Evolutionary conservation across 2,329 filamentous ascomycete species (phyloP).

Genomic region (Daldinia sp.): DNA sequence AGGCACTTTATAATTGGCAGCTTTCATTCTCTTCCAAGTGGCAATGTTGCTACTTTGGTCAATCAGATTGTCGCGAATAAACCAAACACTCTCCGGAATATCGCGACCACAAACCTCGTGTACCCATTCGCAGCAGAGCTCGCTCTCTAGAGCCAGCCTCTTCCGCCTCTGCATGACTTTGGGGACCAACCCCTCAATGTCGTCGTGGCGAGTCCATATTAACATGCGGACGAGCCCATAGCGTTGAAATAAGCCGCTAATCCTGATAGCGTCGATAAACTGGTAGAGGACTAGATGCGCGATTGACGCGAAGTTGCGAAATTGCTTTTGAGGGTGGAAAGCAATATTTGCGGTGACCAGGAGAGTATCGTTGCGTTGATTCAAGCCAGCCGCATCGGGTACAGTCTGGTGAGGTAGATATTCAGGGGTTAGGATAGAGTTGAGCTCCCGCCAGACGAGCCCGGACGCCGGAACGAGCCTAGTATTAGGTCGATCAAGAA

Average conservation of each 20-base stretch:
- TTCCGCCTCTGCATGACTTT: slow-evolving; percentile 66
- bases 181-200: slow-evolving; percentile 71
- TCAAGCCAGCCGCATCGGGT: slow-evolving; percentile 54
- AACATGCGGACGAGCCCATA: slow-evolving; percentile 86
- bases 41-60: slow-evolving; percentile 60
- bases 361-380: slow-evolving; percentile 75
- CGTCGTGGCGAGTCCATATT: slow-evolving; percentile 74
- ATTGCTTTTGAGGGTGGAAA: slow-evolving; percentile 64
- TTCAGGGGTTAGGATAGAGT: slow-evolving; percentile 62
- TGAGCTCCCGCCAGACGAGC: slow-evolving; percentile 71
- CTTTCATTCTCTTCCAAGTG: slow-evolving; percentile 61
- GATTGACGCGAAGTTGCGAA: slow-evolving; percentile 67
- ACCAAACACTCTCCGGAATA: slow-evolving; percentile 44
- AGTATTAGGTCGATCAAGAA: slow-evolving; percentile 64
- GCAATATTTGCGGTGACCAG: slow-evolving; percentile 78
- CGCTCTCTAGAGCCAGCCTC: slow-evolving; percentile 69
- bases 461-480: slow-evolving; percentile 67
- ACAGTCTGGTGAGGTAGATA: slow-evolving; percentile 68
- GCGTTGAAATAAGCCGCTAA: slow-evolving; percentile 72
- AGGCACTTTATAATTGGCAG: slow-evolving; percentile 58
- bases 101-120: slow-evolving; percentile 67
- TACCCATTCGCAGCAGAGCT: slow-evolving; percentile 70
- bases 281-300: slow-evolving; percentile 70
- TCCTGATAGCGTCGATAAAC: slow-evolving; percentile 69
- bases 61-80: slow-evolving; percentile 60